A percentile compares a stretch with the other conserved stretches of the same genome.
These are phyloP conservation scores for Ceratocystis smalleyi DNA, from an alignment of 2,329 filamentous ascomycete genomes.

Conservation along the genomic window DNA sequence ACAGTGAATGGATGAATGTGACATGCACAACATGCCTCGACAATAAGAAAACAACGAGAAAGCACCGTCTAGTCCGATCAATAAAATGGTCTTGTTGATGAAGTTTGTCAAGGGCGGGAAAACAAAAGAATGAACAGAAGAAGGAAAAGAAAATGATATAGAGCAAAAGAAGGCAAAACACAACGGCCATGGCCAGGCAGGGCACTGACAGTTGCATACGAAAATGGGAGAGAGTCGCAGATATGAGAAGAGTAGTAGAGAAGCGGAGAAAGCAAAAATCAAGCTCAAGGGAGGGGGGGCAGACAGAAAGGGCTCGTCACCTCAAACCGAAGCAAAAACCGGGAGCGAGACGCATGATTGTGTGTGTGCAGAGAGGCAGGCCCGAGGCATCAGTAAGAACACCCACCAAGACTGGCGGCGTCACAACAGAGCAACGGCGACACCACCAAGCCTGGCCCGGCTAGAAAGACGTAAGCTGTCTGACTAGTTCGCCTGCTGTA, in stretches of 20 bases:
- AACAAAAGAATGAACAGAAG: constrained; percentile 5
- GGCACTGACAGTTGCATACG: not conserved
- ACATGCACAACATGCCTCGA: not conserved
- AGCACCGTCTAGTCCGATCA: constrained; percentile 9
- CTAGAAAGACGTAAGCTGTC: not conserved
- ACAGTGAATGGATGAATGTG: not conserved
- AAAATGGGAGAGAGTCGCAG: not conserved
- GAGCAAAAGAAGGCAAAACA: constrained; percentile 1
- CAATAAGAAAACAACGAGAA: not conserved
- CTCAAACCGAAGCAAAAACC: not conserved
- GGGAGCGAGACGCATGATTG: not conserved
- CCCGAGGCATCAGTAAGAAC: not conserved
- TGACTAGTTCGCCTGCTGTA: not conserved
- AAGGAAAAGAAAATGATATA: constrained; percentile 8
- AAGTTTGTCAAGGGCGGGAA: constrained; percentile 4
- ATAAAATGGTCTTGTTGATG: constrained; percentile 4
- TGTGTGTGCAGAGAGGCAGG: not conserved
- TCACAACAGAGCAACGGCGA: no score
- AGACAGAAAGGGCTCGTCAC: not conserved
- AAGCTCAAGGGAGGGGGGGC: constrained; percentile 1
- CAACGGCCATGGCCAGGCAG: not conserved
- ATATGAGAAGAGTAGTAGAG: not conserved
- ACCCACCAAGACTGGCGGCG: no score
- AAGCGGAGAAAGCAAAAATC: not conserved
- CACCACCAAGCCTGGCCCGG: not conserved